A percentile compares a stretch with the other conserved stretches of the same genome.
These are phyloP conservation scores for Diaporthe destruens DNA, from an alignment of 2,329 filamentous ascomycete species.

Conservation along the genomic window DNA sequence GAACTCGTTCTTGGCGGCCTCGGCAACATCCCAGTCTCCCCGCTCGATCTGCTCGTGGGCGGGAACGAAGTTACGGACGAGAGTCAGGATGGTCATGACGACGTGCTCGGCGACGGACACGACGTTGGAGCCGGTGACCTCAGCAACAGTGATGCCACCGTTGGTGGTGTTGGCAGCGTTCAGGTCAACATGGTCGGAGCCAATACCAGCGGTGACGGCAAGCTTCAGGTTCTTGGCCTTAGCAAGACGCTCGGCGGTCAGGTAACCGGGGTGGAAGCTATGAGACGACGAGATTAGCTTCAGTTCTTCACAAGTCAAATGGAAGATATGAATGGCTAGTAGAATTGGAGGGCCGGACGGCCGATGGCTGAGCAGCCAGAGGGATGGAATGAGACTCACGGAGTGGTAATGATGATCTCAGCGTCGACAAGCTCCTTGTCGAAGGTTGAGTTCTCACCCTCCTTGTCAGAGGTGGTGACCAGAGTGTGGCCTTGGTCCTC, in stretches of 20 bases:
- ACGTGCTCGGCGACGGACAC: conserved; percentile 99
- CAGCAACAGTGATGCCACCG: conserved; percentile 94
- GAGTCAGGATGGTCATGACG: conserved; percentile 96
- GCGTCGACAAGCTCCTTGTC: conserved; percentile 97
- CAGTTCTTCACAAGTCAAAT: neutral
- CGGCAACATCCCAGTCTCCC: conserved; percentile 96
- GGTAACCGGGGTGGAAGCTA: conserved; percentile 98
- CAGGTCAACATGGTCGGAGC: conserved; percentile 97
- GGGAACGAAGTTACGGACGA: conserved; percentile 98
- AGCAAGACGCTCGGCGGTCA: conserved; percentile 93
- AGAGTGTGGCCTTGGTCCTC: conserved; percentile 97
- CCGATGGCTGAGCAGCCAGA: neutral
- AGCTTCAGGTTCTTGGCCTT: conserved; percentile 99
- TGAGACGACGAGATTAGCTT: conserved; percentile 10
- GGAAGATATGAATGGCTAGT: neutral
- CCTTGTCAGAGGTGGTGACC: conserved; percentile 97
- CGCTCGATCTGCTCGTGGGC: conserved; percentile 92
- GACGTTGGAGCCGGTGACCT: conserved; percentile 98
- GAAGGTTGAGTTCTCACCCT: conserved; percentile 91
- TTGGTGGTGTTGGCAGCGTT: conserved; percentile 98
- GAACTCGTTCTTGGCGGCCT: conserved; percentile 97
- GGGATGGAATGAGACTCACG: conserved; percentile 64
- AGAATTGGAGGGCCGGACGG: neutral
- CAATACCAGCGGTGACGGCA: conserved; percentile 96
- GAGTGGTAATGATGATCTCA: conserved; percentile 99